Base-by-base conservation (phyloP, 768 basidiomycete species). In the Coprinopsis marcescibilis region DNA sequence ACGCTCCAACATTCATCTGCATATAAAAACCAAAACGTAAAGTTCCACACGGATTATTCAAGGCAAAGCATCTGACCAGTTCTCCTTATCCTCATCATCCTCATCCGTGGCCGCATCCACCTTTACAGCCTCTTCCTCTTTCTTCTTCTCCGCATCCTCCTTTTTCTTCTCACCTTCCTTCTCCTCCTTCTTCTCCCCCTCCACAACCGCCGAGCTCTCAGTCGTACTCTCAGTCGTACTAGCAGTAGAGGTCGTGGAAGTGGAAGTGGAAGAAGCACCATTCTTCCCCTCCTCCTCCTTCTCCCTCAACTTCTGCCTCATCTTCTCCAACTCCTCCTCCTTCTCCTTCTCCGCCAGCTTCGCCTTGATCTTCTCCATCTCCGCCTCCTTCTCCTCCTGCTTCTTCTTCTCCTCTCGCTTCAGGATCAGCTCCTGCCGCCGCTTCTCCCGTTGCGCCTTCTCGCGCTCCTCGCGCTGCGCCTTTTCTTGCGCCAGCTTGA, bases 401-500 rank as follows among this genome's bases (percentile, higher is more conserved):
- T 78, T 80, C 41, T 76, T 76, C 63, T 81, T 78, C 57, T 74
- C 73, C 48, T 75, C 73, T 55, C 76, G 77, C 60, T 78, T 81
- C 49, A 73, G 75, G 1, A 70, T 69, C 11, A 75, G 78, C 17
- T 76, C 82, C 33, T 75, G 71, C 26, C 70, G 67, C 44, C 75
- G 70, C 60, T 71, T 74, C 60, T 76, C 76, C 43, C 71, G 67
- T 70, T 75, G 46, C 40, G 75, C 62, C 59, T 81, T 83, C 59
- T 83, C 80, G 64, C 81, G 78, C 37, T 74, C 58, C 57, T 86
- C 85, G 34, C 77, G 69, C 42, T 74, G 82, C 59, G 87, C 86
- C 56, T 80, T 82, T 68, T 91, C 88, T 57, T 75, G 74, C 67
- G 76, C 73, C 50, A 89, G 66, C 54, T 82, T 75, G 65, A 85